Percentiles rank a stretch among this genome's conserved stretches.
phyloP scores from a whole-genome alignment of 2,329 filamentous ascomycete species.

The Curvularia lunata region DNA sequence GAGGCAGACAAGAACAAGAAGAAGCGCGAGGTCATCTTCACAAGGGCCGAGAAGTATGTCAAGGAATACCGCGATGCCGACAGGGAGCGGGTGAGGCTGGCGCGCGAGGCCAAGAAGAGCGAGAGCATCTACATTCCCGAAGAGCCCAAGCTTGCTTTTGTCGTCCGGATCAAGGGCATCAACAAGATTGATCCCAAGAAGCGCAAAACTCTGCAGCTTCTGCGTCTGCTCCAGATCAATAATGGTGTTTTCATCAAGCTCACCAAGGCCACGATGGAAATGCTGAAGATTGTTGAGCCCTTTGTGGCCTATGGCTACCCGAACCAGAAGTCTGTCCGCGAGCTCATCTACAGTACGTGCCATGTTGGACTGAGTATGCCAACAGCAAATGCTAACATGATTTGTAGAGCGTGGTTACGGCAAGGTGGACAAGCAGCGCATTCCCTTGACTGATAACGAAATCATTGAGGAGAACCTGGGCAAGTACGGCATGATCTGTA shows the following conservation, averaged over 20 bases:
- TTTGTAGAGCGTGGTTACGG: conserved; percentile 80
- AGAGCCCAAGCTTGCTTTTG: conserved; percentile 95
- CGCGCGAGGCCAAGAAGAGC: conserved; percentile 86
- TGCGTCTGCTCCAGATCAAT: conserved; percentile 99
- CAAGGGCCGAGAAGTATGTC: conserved; percentile 99
- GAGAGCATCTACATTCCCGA: conserved; percentile 94
- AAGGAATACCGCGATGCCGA: conserved; percentile 99
- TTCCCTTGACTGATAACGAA: conserved; percentile 95
- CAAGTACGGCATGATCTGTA: conserved; percentile 97
- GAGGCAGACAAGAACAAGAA: conserved; percentile 86
- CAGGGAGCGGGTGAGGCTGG: conserved; percentile 96
- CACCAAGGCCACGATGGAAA: conserved; percentile 97
- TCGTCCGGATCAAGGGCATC: conserved; percentile 99
- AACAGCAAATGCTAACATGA: conserved; percentile 13
- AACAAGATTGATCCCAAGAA: conserved; percentile 99
- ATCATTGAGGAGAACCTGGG: conserved; percentile 96
- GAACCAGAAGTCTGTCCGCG: conserved; percentile 98
- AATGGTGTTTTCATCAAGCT: conserved; percentile 97
- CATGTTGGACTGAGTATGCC: conserved; percentile 63
- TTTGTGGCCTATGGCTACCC: conserved; percentile 99
- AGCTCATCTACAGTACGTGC: conserved; percentile 98
- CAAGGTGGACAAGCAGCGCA: conserved; percentile 98
- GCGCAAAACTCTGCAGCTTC: conserved; percentile 99
- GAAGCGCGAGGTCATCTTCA: conserved; percentile 99
- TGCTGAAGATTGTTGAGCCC: conserved; percentile 97